Percentiles rank a stretch among this genome's conserved stretches.
phyloP scores from a whole-genome alignment of 73 alveolate genomes.

The Paramecium pentaurelia region DNA sequence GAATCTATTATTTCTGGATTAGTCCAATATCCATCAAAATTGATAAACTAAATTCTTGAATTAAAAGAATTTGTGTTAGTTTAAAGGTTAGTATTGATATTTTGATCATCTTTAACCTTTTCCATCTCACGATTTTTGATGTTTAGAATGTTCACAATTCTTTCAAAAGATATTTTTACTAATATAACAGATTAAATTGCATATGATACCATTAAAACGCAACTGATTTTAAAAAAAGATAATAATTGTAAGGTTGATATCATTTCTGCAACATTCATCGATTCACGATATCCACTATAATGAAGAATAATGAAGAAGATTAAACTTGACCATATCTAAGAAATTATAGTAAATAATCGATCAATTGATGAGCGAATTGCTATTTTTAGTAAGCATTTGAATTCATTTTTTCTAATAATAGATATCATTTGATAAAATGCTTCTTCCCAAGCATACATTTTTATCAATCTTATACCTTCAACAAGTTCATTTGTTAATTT shows the following conservation, averaged over 20 bases:
- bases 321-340: neutral
- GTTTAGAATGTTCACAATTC: neutral
- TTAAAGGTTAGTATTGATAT: no score
- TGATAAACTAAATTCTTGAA: no score
- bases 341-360: neutral
- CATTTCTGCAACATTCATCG: neutral
- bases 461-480: slow-evolving; percentile 57
- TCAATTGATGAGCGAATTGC: neutral
- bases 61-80: neutral
- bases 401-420: neutral
- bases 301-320: neutral
- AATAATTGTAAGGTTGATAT: neutral
- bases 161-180: neutral
- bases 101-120: neutral
- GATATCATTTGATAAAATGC: slow-evolving; percentile 10
- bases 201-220: neutral
- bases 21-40: no score
- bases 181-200: neutral
- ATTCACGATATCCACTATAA: neutral
- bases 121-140: neutral
- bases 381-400: neutral
- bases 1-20: no score
- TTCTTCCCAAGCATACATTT: slow-evolving; percentile 64
- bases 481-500: slow-evolving; percentile 36
- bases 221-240: neutral